Conservation (phyloP, 768 basidiomycete species). For the Kwoniella dejecticola region DNA sequence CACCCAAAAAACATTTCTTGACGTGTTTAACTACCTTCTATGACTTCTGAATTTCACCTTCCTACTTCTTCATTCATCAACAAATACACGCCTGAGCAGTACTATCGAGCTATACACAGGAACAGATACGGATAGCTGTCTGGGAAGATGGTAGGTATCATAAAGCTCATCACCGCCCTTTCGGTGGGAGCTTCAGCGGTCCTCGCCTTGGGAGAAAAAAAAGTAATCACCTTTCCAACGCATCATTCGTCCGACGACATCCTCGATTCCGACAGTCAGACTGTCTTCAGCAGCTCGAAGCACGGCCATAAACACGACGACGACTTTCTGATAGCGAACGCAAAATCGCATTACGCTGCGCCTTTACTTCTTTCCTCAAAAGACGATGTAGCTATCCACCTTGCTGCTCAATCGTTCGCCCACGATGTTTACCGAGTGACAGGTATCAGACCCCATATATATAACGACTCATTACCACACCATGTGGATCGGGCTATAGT, state of each 20-base stretch:
- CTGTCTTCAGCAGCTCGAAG: background rate
- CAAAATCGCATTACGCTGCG: conserved; percentile 2
- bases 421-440: conserved; percentile 67
- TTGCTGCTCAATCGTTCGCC: conserved; percentile 65
- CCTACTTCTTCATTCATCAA: background rate
- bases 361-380: conserved; percentile 36
- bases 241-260: background rate
- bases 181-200: background rate
- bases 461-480: conserved; percentile 61
- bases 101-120: too few relatives aligned
- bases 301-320: background rate
- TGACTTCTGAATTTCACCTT: background rate
- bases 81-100: background rate
- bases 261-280: background rate
- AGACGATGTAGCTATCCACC: conserved; percentile 41
- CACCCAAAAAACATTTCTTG: too few relatives aligned
- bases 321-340: conserved; percentile 3
- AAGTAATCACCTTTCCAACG: conserved; percentile 14
- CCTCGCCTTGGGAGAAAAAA: conserved; percentile 7
- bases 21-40: too few relatives aligned
- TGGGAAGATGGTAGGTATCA: background rate
- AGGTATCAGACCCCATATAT: conserved; percentile 60
- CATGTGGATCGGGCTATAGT: conserved; percentile 59
- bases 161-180: background rate
- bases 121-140: too few relatives aligned